A percentile compares a stretch with the other conserved stretches of the same genome.
These are phyloP conservation scores for Aspergillus coremiiformis DNA, from an alignment of 495 filamentous ascomycete species.

Conservation along the genomic window DNA sequence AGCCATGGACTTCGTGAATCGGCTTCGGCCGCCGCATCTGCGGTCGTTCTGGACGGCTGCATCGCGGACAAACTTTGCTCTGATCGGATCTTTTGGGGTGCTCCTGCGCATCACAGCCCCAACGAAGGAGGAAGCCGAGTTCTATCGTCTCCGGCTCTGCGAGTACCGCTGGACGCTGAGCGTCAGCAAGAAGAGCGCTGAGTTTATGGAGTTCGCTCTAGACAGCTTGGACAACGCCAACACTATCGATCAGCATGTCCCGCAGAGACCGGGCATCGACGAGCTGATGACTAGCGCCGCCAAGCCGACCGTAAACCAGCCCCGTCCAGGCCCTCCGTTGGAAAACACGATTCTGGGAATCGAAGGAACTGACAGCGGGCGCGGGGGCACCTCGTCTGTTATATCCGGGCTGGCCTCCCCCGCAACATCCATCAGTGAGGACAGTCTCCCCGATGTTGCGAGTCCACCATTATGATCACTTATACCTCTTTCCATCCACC, in stretches of 20 bases:
- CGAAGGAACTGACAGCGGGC: slow-evolving; percentile 3
- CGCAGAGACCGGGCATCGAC: slow-evolving; percentile 41
- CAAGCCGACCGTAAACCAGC: slow-evolving; percentile 20
- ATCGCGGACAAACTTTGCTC: slow-evolving; percentile 46
- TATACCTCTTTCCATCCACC: neutral
- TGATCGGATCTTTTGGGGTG: slow-evolving; percentile 49
- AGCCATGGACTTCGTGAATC: slow-evolving; percentile 53
- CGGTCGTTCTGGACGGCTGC: slow-evolving; percentile 50
- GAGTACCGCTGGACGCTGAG: slow-evolving; percentile 94
- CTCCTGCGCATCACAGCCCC: slow-evolving; percentile 84
- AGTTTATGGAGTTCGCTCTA: slow-evolving; percentile 52
- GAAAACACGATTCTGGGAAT: slow-evolving; percentile 17
- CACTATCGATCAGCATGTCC: slow-evolving; percentile 41
- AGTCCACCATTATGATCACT: slow-evolving; percentile 12
- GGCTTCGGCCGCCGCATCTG: slow-evolving; percentile 46
- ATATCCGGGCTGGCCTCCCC: slow-evolving; percentile 28
- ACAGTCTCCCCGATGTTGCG: slow-evolving; percentile 14
- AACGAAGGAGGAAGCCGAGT: slow-evolving; percentile 85
- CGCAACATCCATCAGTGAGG: slow-evolving; percentile 25
- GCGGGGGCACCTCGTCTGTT: slow-evolving; percentile 23
- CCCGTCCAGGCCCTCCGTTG: slow-evolving; percentile 3
- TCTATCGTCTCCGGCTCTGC: slow-evolving; percentile 75
- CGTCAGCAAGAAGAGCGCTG: slow-evolving; percentile 73
- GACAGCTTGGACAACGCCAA: slow-evolving; percentile 42
- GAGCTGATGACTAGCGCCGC: slow-evolving; percentile 39